phyloP scores from a whole-genome alignment of 305 asterid species.

The Caryopteris hybrid region DNA sequence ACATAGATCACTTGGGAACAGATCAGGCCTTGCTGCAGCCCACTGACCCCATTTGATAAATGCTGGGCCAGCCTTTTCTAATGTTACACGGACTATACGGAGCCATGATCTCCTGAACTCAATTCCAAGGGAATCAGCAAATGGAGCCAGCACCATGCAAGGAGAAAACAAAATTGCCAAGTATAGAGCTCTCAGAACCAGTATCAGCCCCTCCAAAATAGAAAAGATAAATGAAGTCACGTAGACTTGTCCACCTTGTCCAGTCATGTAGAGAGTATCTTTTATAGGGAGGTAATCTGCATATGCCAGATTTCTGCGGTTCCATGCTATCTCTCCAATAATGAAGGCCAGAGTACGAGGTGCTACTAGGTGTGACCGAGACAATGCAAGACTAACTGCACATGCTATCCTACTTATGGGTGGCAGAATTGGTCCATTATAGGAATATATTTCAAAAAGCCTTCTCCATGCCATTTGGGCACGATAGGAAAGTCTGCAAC shows the following conservation, averaged over 20 bases:
- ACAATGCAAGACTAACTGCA: slow-evolving; percentile 71
- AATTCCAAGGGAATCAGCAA: slow-evolving; percentile 62
- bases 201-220: slow-evolving; percentile 59
- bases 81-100: slow-evolving; percentile 49
- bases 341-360: slow-evolving; percentile 77
- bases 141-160: slow-evolving; percentile 79
- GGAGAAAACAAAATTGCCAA: slow-evolving; percentile 66
- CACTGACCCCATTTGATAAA: slow-evolving; percentile 96
- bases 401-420: slow-evolving; percentile 65
- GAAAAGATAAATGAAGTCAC: slow-evolving; percentile 47
- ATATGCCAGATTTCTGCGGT: slow-evolving; percentile 35
- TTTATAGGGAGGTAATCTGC: slow-evolving; percentile 56
- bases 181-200: slow-evolving; percentile 61
- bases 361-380: slow-evolving; percentile 72
- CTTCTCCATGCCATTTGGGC: slow-evolving; percentile 66
- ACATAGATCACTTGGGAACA: slow-evolving; percentile 72
- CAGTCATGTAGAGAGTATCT: slow-evolving; percentile 50
- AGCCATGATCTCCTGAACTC: slow-evolving; percentile 77
- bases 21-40: slow-evolving; percentile 94
- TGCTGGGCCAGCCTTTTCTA: slow-evolving; percentile 92
- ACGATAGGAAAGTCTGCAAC: slow-evolving; percentile 35
- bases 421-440: slow-evolving; percentile 40
- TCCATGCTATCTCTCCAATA: slow-evolving; percentile 58
- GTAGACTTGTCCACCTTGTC: slow-evolving; percentile 54
- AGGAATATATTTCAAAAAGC: slow-evolving; percentile 49